phyloP scores from a whole-genome alignment of 306 rosid genomes.

The Quercus agrifolia region DNA sequence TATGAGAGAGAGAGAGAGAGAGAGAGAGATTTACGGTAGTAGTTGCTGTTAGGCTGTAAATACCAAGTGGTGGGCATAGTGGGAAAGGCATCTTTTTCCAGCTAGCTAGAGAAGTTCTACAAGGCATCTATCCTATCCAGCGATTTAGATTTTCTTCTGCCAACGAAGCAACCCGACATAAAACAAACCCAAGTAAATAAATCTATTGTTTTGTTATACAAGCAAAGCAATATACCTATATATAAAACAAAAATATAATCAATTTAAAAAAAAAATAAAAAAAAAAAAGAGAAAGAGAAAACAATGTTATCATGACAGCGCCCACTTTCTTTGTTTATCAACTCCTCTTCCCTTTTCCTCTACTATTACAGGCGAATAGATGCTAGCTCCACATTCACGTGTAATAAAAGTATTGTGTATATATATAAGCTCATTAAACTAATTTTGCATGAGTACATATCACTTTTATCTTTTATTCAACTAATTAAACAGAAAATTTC shows the following conservation, averaged over 20 bases:
- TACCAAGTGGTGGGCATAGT: constrained; percentile 46
- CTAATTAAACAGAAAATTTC: no score
- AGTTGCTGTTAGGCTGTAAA: constrained; percentile 50
- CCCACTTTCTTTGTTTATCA: constrained; percentile 20
- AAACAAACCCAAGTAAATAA: constrained; percentile 10
- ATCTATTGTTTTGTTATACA: constrained; percentile 21
- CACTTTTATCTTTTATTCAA: no score
- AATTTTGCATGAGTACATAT: no score
- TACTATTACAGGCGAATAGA: background rate
- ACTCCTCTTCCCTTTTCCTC: background rate
- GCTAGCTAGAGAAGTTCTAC: constrained; percentile 29
- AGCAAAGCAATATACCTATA: constrained; percentile 12
- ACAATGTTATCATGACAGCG: constrained; percentile 30
- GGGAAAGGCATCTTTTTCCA: constrained; percentile 53
- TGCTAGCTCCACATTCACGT: background rate
- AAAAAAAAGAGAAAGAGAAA: background rate
- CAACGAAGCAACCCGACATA: constrained; percentile 38
- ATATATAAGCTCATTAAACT: no score
- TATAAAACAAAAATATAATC: background rate
- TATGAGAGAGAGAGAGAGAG: background rate
- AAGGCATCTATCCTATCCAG: constrained; percentile 57
- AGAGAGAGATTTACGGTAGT: constrained; percentile 16
- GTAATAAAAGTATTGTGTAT: no score
- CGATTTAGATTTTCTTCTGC: constrained; percentile 24
- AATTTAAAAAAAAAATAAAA: no score